Conservation (phyloP, 192 early-diverging fungal genomes). For the Umbelopsis ramanniana region DNA sequence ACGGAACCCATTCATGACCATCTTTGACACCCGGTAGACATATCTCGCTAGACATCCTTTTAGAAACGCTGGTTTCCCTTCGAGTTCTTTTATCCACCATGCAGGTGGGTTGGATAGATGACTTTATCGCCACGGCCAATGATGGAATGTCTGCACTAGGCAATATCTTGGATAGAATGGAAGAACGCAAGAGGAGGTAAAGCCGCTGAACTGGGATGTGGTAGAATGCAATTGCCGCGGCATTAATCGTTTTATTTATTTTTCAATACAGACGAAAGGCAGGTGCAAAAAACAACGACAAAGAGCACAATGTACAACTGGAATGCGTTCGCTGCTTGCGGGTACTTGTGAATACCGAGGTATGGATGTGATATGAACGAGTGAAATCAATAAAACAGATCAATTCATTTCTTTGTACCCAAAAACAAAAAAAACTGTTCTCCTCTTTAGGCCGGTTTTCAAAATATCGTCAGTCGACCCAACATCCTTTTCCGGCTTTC, state of each 20-base stretch:
- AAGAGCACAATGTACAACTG: slow-evolving; percentile 48
- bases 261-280: slow-evolving; percentile 16
- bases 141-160: slow-evolving; percentile 58
- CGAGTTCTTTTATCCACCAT: slow-evolving; percentile 48
- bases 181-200: slow-evolving; percentile 46
- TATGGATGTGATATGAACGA: slow-evolving; percentile 24
- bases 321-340: slow-evolving; percentile 59
- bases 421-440: too few relatives aligned
- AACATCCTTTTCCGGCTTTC: slow-evolving; percentile 24
- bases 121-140: slow-evolving; percentile 45
- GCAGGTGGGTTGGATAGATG: slow-evolving; percentile 53
- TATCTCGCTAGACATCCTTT: slow-evolving; percentile 41
- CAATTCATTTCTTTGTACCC: not conserved
- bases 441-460: slow-evolving; percentile 45
- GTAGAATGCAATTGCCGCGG: too few relatives aligned
- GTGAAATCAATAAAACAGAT: slow-evolving; percentile 7
- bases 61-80: slow-evolving; percentile 47
- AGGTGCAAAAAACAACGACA: slow-evolving; percentile 30
- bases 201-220: not conserved
- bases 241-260: too few relatives aligned
- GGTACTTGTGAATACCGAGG: slow-evolving; percentile 54
- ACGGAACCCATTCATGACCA: not conserved
- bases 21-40: slow-evolving; percentile 32
- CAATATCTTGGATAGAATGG: slow-evolving; percentile 48
- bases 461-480: slow-evolving; percentile 41